Base-by-base conservation (phyloP, 1,284 basidiomycete genomes). In the Bondarzewia mesenterica region DNA sequence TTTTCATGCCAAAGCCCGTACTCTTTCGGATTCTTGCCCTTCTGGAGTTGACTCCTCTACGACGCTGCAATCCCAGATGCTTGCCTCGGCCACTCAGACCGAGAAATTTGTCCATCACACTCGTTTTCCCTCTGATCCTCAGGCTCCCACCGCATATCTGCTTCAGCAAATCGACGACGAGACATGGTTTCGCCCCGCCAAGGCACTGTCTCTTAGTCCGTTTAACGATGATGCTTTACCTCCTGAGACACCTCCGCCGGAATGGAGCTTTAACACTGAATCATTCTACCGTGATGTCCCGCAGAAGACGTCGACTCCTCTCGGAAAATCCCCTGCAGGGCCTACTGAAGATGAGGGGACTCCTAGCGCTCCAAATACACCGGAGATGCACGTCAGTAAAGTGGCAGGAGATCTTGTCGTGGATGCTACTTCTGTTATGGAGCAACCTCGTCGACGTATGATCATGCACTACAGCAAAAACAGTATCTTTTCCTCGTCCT, bases 401-500 rank as follows among this genome's bases (percentile, higher is more conserved):
- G 4, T 18, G n/a, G 23, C 22, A 8, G 16, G 27, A 18, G 21
- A 45, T 46, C 27, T 38, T 15, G 16, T 44, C 18, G 22, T 44
- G 25, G 27, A 37, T 12, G 27, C 44, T 2, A 36, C 26, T 5
- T 7, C 25, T 20, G 40, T 10, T 4, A 6, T 7, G 16, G 10
- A 23, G 16, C 40, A 42, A 29, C 25, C 23, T 15, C 23, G 15
- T 36, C 57, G 57, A 7, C 60, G 58, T 37, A 59, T 58, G 5
- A 55, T 58, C 21, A 57, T 57, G 8, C 62, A 64, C 48, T 50
- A 59, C 23, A 57, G 62, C 14, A 57, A 58, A 41, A 63, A 67
- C 42, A 63, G 63, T 46, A 61, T 67, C 18, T 68, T 69, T 50
- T 68, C 66, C 7, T 60, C 62, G 32, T 58, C 58, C n/a, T 55